Conservation (phyloP, 306 rosid species). For the Casuarina equisetifolia region DNA sequence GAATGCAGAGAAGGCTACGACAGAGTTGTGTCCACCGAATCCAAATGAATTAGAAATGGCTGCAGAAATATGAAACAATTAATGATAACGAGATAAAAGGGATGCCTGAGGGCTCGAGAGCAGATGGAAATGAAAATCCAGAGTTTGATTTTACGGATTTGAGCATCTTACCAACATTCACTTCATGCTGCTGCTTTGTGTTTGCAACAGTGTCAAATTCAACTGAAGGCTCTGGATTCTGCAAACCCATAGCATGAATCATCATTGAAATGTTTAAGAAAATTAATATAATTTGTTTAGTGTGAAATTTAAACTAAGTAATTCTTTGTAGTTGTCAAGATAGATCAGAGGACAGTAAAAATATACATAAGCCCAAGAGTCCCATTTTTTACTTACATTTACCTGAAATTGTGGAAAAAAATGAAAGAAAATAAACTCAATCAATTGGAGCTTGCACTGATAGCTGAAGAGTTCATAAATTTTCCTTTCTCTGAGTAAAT, state of each 20-base stretch:
- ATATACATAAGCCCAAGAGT: not conserved
- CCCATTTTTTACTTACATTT: not conserved
- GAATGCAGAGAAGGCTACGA: slow-evolving; percentile 88
- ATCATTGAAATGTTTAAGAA: not conserved
- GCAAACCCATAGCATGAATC: slow-evolving; percentile 25
- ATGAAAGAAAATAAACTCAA: not conserved
- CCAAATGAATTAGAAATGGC: slow-evolving; percentile 96
- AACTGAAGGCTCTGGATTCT: slow-evolving; percentile 95
- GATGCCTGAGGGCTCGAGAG: too few relatives aligned
- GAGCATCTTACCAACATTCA: slow-evolving; percentile 65
- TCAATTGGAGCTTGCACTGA: not conserved
- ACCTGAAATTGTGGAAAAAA: not conserved
- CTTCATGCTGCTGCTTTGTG: slow-evolving; percentile 79
- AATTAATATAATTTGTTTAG: slow-evolving; percentile 7
- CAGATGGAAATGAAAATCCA: too few relatives aligned
- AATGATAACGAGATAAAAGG: too few relatives aligned
- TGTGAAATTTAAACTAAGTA: not conserved
- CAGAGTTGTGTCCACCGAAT: slow-evolving; percentile 98
- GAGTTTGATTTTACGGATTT: too few relatives aligned
- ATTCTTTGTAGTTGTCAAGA: not conserved
- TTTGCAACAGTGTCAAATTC: slow-evolving; percentile 93
- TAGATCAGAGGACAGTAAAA: not conserved
- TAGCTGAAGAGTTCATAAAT: not conserved
- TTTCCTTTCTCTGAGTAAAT: not conserved
- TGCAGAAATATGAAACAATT: slow-evolving; percentile 30